Evolutionary conservation across 176 grass and related monocot species (phyloP).

Genomic region (Lolium perenne): DNA sequence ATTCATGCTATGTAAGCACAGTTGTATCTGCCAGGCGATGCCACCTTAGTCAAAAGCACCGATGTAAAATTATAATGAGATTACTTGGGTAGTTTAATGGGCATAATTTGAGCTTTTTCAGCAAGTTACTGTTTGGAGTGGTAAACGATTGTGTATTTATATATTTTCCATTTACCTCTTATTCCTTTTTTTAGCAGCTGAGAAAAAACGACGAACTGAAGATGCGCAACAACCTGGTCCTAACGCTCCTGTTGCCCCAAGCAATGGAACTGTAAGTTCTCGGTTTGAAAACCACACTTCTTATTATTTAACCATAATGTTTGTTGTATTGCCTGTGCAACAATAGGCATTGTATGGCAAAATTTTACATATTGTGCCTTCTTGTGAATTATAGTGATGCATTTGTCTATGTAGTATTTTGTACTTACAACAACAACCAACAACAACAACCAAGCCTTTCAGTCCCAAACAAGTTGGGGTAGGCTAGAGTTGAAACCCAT

Average conservation of each 20-base stretch:
- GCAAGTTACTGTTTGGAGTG: background rate
- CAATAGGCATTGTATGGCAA: background rate
- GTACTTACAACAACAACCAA: background rate
- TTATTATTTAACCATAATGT: conserved; percentile 21
- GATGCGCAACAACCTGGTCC: conserved; percentile 66
- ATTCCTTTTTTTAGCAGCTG: conserved; percentile 52
- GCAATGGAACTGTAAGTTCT: conserved; percentile 87
- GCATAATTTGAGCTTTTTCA: background rate
- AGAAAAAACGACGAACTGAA: conserved; percentile 77
- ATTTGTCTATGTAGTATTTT: conserved; percentile 19
- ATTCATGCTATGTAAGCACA: background rate
- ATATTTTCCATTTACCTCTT: conserved; percentile 33
- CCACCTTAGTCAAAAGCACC: background rate
- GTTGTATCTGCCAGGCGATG: background rate
- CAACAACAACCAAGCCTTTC: too few species aligned
- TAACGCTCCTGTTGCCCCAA: conserved; percentile 59
- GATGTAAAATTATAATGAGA: conserved; percentile 3
- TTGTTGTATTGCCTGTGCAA: conserved; percentile 19
- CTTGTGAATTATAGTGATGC: background rate
- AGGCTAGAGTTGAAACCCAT: too few species aligned
- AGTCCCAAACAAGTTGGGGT: too few species aligned
- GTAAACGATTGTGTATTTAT: conserved; percentile 4
- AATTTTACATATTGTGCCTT: background rate
- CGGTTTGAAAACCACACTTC: conserved; percentile 2
- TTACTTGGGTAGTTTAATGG: conserved; percentile 9